These are phyloP conservation scores for Rhododendron kiyosumense DNA, from an alignment of 148 eudicot genomes.

Conservation along the genomic window DNA sequence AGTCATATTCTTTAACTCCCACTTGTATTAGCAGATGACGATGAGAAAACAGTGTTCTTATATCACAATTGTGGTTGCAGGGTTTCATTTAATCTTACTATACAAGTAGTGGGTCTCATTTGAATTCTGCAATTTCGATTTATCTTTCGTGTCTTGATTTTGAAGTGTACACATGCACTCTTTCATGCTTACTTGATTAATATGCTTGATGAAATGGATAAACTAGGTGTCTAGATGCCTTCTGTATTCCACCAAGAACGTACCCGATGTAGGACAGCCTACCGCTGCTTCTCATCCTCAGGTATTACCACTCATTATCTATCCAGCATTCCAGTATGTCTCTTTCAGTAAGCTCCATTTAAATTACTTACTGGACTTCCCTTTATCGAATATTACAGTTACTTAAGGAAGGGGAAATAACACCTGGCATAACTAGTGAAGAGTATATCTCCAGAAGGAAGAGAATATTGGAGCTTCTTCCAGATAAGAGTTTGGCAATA, in stretches of 20 bases:
- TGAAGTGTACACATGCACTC: neutral
- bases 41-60: neutral
- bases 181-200: neutral
- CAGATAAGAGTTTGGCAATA: constrained; percentile 76
- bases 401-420: constrained; percentile 74
- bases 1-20: neutral
- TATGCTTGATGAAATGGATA: constrained; percentile 4
- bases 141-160: constrained; percentile 1
- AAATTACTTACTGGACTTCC: neutral
- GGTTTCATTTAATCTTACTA: neutral
- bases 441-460: constrained; percentile 75
- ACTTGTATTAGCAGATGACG: neutral
- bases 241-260: constrained; percentile 30
- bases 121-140: neutral
- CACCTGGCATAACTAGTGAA: constrained; percentile 66
- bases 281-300: constrained; percentile 77
- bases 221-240: constrained; percentile 33
- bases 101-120: neutral
- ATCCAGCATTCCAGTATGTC: neutral
- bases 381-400: constrained; percentile 34
- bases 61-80: neutral
- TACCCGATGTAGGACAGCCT: constrained; percentile 78
- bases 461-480: constrained; percentile 73
- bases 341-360: neutral
- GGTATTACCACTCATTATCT: constrained; percentile 29